A percentile compares a stretch with the other conserved stretches of the same genome.
These are phyloP conservation scores for Psilocybe cyanescens DNA, from an alignment of 768 basidiomycete genomes.

Conservation along the genomic window DNA sequence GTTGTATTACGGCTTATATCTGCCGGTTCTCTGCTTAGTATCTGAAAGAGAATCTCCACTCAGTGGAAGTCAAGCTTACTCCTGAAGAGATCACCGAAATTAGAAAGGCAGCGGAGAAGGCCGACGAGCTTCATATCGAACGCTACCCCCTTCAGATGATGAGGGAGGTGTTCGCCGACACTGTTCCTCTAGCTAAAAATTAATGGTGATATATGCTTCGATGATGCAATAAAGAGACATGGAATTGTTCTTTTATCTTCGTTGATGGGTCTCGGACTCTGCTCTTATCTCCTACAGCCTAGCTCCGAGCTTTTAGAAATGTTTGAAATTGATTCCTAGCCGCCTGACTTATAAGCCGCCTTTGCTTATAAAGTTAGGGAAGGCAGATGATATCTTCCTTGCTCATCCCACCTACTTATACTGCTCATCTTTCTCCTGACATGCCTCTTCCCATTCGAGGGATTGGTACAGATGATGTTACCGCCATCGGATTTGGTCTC, in stretches of 20 bases:
- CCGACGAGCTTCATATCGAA: constrained; percentile 31
- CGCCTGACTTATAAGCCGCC: no score
- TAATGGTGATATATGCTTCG: neutral
- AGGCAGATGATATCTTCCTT: neutral
- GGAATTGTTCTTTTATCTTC: no score
- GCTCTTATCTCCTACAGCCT: no score
- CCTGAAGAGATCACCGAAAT: constrained; percentile 40
- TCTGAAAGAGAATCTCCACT: constrained; percentile 48
- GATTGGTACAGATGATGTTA: constrained; percentile 45
- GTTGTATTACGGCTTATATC: neutral
- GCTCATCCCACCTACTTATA: neutral
- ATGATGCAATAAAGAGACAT: no score
- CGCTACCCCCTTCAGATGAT: constrained; percentile 35
- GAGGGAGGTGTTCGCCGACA: constrained; percentile 35
- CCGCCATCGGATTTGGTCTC: constrained; percentile 59
- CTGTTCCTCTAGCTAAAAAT: constrained; percentile 21
- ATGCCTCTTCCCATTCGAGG: constrained; percentile 27
- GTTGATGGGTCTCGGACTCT: no score
- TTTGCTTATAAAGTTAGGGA: constrained; percentile 14
- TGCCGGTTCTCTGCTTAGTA: constrained; percentile 24
- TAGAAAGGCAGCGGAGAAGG: constrained; percentile 36
- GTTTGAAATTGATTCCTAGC: no score
- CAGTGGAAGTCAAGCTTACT: constrained; percentile 35
- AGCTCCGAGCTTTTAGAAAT: no score
- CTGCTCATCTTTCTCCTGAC: constrained; percentile 29